Evolutionary conservation across 352 stramenopile genomes (phyloP), one percentile per base, ranked within the genome.

Genomic region (Globisporangium viniferum): DNA sequence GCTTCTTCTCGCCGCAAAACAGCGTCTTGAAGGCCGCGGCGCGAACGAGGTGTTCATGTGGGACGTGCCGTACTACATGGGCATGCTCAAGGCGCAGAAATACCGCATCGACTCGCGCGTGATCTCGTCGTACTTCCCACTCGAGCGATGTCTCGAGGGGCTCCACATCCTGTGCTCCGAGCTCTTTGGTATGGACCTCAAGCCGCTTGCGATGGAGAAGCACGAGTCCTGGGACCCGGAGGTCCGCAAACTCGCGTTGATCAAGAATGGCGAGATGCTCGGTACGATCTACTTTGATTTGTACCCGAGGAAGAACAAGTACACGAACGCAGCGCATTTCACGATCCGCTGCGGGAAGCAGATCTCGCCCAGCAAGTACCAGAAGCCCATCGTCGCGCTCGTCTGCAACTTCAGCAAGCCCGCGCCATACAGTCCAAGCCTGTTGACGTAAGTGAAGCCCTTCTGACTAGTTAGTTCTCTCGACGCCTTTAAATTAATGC

Each of bases 231-330:
- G 96, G 96, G 89, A 93, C 59, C 73, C 81, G 9, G 86, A 92
- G 33, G 88, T 97, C 24, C 80, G 79, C 18, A 98, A 98, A 69
- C 92, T 98, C 59, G 82, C 81, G 33, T 83, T 98, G n/a, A 85
- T 79, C 22, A 80, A 79, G 7, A 59, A 80, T 15, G 81, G 78
- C 39, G 69, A 86, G 59, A 80, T 74, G 22, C 66, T 98, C 10
- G 96, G 96, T 4, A 92, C 85, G 27, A 96, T 99, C 65, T 99
- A 98, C 80, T 92, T 99, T 51, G 97, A 99, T 73, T 72, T 99
- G 67, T 97, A 98, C 80, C 91, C 93, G 31, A 83, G 97, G 24
- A 73, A 68, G 10, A 72, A 89, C 78, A 97, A 97, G 74, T 95
- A 94, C 72, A 86, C 81, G 53, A 89, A 94, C 64, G 88, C 90